Evolutionary conservation across 495 filamentous ascomycete genomes (phyloP).

Genomic region (Neurospora cerealis): DNA sequence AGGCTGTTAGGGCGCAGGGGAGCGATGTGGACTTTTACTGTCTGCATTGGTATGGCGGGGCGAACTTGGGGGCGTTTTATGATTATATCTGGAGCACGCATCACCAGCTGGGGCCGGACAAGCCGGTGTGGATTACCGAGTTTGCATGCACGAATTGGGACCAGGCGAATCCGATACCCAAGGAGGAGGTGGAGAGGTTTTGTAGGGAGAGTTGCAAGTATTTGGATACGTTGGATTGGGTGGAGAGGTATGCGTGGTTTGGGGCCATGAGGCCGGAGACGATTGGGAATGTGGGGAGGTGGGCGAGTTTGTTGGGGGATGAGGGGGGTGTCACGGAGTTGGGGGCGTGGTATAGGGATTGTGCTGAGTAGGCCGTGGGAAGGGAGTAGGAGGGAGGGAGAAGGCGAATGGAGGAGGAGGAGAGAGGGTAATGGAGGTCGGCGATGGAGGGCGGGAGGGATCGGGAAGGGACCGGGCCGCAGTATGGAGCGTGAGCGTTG

Average conservation of each 20-base stretch:
- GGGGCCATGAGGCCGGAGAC: slow-evolving; percentile 14
- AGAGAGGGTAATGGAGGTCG: not conserved
- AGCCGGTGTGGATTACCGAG: slow-evolving; percentile 15
- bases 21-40: slow-evolving; percentile 14
- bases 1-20: slow-evolving; percentile 1
- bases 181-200: slow-evolving; percentile 10
- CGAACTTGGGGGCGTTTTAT: slow-evolving; percentile 14
- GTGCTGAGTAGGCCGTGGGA: not conserved
- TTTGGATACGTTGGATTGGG: slow-evolving; percentile 16
- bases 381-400: not conserved
- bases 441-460: not conserved
- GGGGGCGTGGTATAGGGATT: slow-evolving; percentile 13
- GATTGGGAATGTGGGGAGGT: slow-evolving; percentile 11
- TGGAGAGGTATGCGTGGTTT: slow-evolving; percentile 17
- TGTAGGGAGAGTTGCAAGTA: slow-evolving; percentile 13
- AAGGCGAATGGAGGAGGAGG: not conserved
- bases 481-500: not conserved
- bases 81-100: slow-evolving; percentile 16
- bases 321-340: slow-evolving; percentile 9
- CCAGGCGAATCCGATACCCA: slow-evolving; percentile 4
- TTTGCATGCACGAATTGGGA: slow-evolving; percentile 17
- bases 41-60: slow-evolving; percentile 13
- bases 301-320: slow-evolving; percentile 12
- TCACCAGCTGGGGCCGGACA: slow-evolving; percentile 15
- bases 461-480: not conserved